Base-by-base conservation (phyloP, 2,329 filamentous ascomycete species). In the Fonsecaea pugnacius region DNA sequence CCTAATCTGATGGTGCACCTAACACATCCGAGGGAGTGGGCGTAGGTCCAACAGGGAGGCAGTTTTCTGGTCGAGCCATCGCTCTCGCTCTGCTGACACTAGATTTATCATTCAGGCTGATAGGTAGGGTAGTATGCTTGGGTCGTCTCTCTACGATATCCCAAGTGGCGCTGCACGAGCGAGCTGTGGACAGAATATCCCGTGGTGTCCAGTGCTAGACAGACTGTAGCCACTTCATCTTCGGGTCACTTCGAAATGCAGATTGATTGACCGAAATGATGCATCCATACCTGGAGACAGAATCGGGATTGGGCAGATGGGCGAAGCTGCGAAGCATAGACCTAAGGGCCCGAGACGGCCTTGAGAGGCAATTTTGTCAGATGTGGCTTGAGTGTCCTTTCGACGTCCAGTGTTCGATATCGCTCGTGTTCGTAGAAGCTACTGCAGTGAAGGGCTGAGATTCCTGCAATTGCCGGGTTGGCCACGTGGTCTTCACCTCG, bases 111-210 rank as follows among this genome's bases (percentile, higher is more conserved):
- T 14, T 24, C 18, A 48, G 43, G 43, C 21, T 27, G 21, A 48
- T 24, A 48, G 43, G 43, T 12, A 48, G 21, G 43, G 43, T 48
- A 48, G 43, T 10, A 48, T 48, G 43, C 43, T 48, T 48, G 43
- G 43, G 43, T 48, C 12, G 43, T 21, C 6, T 18, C 43, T 48
- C 18, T 3, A 24, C 43, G 9, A 12, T 18, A 24, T 48, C 43
- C 9, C 27, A 24, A 16, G 18, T 27, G 18, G 43, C 8, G 18
- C 9, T 27, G 24, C 18, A 48, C 43, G 18, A 12, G 21, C 40
- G 16, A 21, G 10, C 8, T 48, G 7, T 48, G 2, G 21, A 48
- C 21, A 14, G 24, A 27, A 48, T 27, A 24, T 9, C 24, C 18
- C 10, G 21, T 12, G 8, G 21, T 27, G 43, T 6, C 43, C 21